Conservation (phyloP, 768 basidiomycete species). For the Pholiota conissans region DNA sequence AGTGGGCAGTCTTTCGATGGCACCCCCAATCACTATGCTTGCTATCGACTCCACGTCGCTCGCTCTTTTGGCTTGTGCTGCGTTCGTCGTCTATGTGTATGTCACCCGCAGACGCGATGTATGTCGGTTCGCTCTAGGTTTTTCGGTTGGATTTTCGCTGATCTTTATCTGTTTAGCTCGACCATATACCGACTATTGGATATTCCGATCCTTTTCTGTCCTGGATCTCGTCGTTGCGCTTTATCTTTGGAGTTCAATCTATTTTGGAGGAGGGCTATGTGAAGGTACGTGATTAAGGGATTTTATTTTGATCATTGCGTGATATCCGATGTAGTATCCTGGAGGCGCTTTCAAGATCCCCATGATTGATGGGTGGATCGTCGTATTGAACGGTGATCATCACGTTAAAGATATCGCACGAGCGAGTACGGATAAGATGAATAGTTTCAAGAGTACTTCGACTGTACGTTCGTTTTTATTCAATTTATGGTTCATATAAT, state of each 20-base stretch:
- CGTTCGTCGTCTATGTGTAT: neutral
- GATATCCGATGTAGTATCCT: too few relatives aligned
- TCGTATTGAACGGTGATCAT: conserved; percentile 39
- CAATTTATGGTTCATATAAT: neutral
- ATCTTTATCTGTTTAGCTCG: conserved; percentile 4
- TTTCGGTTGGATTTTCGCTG: neutral
- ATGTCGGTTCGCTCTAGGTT: neutral
- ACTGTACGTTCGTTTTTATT: conserved; percentile 24
- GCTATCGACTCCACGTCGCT: neutral
- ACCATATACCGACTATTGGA: conserved; percentile 37
- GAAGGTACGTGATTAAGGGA: conserved; percentile 24
- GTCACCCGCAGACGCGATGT: conserved; percentile 5
- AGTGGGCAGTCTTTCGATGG: neutral
- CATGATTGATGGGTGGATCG: conserved; percentile 42
- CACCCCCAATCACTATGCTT: neutral
- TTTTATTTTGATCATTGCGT: too few relatives aligned
- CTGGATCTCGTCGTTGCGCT: conserved; percentile 28
- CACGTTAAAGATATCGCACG: conserved; percentile 45
- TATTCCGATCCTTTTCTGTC: conserved; percentile 32
- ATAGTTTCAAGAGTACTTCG: conserved; percentile 30
- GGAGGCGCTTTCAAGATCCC: conserved; percentile 42
- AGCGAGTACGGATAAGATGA: conserved; percentile 44
- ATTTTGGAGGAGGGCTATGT: conserved; percentile 33
- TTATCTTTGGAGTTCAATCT: conserved; percentile 18
- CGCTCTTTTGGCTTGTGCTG: neutral